Percentiles rank a stretch among this genome's conserved stretches.
Evolutionary conservation across 2,329 filamentous ascomycete genomes (phyloP).

Genomic region (Cryphonectria parasitica): DNA sequence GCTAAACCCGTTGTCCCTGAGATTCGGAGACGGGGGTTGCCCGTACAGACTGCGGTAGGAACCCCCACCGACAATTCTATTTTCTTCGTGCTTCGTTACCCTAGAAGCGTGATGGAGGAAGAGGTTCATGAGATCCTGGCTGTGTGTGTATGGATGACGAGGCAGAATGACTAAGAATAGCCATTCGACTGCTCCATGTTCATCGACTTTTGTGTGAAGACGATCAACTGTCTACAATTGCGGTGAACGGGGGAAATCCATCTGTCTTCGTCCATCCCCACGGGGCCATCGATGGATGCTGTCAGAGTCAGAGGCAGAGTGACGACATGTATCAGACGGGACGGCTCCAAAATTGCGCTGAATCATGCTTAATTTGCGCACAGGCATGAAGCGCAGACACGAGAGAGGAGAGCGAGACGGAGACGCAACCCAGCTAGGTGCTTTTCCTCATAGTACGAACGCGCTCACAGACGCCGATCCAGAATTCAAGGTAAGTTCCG

Average conservation of each 20-base stretch:
- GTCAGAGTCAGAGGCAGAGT: neutral
- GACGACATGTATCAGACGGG: neutral
- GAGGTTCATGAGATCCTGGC: slow-evolving; percentile 3
- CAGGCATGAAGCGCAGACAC: neutral
- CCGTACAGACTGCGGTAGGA: neutral
- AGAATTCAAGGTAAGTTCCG: neutral
- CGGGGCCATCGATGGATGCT: neutral
- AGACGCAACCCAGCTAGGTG: neutral
- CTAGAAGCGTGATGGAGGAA: neutral
- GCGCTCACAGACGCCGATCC: neutral
- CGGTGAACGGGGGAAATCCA: neutral
- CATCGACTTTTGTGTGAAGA: neutral
- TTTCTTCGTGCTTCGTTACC: neutral
- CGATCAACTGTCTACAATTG: neutral
- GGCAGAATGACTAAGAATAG: slow-evolving; percentile 21
- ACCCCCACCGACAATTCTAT: neutral
- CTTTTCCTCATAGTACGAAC: neutral
- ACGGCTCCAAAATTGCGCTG: slow-evolving; percentile 2
- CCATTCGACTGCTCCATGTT: neutral
- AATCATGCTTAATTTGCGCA: slow-evolving; percentile 11
- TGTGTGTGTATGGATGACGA: neutral
- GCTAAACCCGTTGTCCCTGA: slow-evolving; percentile 6
- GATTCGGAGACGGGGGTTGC: slow-evolving; percentile 9
- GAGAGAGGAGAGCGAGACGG: neutral
- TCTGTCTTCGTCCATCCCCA: neutral